Evolutionary conservation across 2,329 filamentous ascomycete genomes (phyloP).

Genomic region (Septoria petroselini): DNA sequence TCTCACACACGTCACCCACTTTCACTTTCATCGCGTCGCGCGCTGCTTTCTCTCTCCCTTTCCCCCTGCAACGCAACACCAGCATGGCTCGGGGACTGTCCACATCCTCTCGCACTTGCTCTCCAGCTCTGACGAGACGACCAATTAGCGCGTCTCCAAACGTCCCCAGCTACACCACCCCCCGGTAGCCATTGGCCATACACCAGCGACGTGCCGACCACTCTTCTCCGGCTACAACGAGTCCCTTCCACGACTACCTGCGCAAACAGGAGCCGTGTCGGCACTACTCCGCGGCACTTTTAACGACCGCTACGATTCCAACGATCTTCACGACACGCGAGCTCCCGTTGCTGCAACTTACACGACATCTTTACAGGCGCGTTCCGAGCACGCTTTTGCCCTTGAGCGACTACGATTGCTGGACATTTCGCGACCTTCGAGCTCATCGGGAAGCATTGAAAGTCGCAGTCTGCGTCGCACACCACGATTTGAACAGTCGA

Average conservation of each 20-base stretch:
- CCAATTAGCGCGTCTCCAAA: constrained; percentile 6
- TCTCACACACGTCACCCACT: constrained; percentile 1
- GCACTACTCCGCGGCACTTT: constrained; percentile 40
- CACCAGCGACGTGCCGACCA: not conserved
- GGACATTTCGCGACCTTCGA: constrained; percentile 49
- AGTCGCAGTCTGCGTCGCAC: constrained; percentile 53
- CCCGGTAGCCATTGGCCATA: constrained; percentile 11
- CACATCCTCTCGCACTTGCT: not conserved
- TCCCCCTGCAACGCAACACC: not conserved
- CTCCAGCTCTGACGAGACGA: constrained; percentile 5
- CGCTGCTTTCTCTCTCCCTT: not conserved
- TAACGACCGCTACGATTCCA: constrained; percentile 54
- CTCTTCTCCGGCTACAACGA: not conserved
- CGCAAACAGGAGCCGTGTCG: constrained; percentile 42
- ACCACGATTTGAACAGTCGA: constrained; percentile 49
- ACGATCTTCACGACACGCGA: constrained; percentile 43
- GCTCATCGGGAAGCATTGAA: constrained; percentile 49
- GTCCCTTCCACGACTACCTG: constrained; percentile 10
- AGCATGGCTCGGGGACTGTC: constrained; percentile 5
- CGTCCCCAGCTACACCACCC: constrained; percentile 9
- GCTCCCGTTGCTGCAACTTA: constrained; percentile 31
- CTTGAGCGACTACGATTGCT: constrained; percentile 29
- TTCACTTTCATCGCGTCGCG: constrained; percentile 7
- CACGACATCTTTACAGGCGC: constrained; percentile 51
- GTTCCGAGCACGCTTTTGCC: constrained; percentile 46